Conservation (phyloP, 495 filamentous ascomycete genomes). For the Cercophora newfieldiana region DNA sequence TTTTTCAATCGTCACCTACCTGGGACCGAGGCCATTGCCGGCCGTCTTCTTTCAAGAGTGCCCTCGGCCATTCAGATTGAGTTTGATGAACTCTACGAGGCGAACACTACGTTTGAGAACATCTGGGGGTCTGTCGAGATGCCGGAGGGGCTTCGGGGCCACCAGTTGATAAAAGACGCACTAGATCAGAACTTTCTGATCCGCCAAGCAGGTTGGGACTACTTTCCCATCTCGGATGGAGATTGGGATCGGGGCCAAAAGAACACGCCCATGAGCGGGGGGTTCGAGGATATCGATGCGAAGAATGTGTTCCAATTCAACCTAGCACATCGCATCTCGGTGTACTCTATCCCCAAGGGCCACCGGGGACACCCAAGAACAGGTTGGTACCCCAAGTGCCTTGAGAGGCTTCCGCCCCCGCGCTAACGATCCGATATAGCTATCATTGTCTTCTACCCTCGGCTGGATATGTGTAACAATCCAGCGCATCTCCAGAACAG, state of each 20-base stretch:
- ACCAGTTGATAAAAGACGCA: background rate
- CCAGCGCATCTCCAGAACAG: background rate
- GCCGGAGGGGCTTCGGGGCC: background rate
- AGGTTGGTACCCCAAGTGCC: background rate
- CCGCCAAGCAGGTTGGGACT: background rate
- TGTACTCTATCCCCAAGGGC: background rate
- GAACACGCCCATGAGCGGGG: background rate
- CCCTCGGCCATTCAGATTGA: background rate
- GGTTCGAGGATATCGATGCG: background rate
- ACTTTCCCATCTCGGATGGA: background rate
- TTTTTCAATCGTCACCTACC: conserved; percentile 5
- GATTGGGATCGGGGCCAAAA: background rate
- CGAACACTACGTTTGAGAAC: background rate
- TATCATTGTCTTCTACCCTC: conserved; percentile 3
- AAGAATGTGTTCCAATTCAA: conserved; percentile 1
- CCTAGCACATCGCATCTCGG: background rate
- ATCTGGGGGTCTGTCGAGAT: background rate
- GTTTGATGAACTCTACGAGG: conserved; percentile 2
- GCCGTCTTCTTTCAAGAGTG: background rate
- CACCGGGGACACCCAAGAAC: background rate
- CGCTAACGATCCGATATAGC: background rate
- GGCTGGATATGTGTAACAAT: background rate
- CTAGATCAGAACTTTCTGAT: background rate
- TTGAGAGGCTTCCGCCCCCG: background rate
- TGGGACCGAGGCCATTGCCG: background rate